A percentile compares a stretch with the other conserved stretches of the same genome.
Evolutionary conservation across 495 filamentous ascomycete genomes (phyloP).

Genomic region (Penicillium psychrofluorescens): DNA sequence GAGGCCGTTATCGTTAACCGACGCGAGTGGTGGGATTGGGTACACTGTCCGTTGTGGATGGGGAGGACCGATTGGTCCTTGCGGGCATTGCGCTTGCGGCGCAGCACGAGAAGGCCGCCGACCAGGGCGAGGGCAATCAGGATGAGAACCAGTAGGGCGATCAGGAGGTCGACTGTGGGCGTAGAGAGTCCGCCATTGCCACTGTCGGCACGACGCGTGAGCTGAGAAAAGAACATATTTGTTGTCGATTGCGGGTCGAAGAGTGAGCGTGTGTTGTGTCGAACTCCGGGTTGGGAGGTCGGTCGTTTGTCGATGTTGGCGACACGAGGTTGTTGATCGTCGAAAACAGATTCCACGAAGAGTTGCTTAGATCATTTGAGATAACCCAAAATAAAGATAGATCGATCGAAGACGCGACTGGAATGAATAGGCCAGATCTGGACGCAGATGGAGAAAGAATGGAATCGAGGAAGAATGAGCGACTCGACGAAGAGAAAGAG

Average conservation of each 20-base stretch:
- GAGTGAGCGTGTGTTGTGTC: neutral
- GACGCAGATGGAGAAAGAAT: conserved; percentile 5
- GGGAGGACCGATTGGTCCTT: conserved; percentile 46
- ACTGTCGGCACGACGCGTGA: conserved; percentile 46
- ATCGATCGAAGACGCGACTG: conserved; percentile 3
- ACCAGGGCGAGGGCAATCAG: conserved; percentile 60
- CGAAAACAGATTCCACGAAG: conserved; percentile 13
- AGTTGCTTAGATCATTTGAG: conserved; percentile 15
- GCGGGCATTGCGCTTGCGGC: conserved; percentile 50
- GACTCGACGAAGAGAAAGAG: conserved; percentile 28
- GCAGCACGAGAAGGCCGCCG: conserved; percentile 61
- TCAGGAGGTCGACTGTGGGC: conserved; percentile 64
- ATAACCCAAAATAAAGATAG: conserved; percentile 1
- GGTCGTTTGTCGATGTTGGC: conserved; percentile 4
- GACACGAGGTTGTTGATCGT: conserved; percentile 10
- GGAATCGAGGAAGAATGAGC: neutral
- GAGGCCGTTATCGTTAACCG: conserved; percentile 57
- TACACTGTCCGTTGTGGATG: conserved; percentile 49
- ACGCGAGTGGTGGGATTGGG: conserved; percentile 47
- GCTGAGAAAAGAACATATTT: conserved; percentile 41
- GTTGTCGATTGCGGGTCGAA: conserved; percentile 6
- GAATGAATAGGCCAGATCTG: conserved; percentile 4
- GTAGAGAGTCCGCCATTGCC: conserved; percentile 37
- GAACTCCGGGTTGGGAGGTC: no score
- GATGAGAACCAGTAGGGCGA: conserved; percentile 70